Percentiles rank a stretch among this genome's conserved stretches.
Conservation (phyloP, 2,329 filamentous ascomycete species). For the Trichophyton schoenleinii region DNA sequence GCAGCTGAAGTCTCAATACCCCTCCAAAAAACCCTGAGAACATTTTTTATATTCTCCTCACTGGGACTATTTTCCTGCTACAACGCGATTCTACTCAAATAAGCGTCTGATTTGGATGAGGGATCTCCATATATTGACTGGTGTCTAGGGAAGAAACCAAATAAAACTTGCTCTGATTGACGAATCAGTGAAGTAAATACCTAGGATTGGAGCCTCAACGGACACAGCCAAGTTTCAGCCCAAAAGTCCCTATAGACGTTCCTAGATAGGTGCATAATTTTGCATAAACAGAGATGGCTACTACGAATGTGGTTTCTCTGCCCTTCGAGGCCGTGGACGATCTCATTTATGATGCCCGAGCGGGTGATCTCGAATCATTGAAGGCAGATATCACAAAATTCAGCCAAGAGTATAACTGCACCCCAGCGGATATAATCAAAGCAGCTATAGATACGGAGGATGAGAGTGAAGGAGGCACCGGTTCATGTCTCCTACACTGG, state of each 20-base stretch:
- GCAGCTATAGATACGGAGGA: constrained; percentile 61
- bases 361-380: constrained; percentile 62
- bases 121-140: neutral
- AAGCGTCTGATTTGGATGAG: neutral
- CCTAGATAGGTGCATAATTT: neutral
- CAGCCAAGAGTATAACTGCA: constrained; percentile 47
- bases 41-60: neutral
- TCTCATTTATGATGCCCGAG: constrained; percentile 73
- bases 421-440: constrained; percentile 52
- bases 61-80: too few relatives aligned
- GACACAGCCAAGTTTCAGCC: too few relatives aligned
- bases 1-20: neutral
- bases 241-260: too few relatives aligned
- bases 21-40: neutral
- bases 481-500: constrained; percentile 59
- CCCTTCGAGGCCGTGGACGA: constrained; percentile 79
- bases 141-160: neutral
- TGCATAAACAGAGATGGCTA: neutral
- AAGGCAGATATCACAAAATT: constrained; percentile 47
- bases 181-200: too few relatives aligned
- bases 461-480: constrained; percentile 52
- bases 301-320: constrained; percentile 28
- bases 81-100: neutral
- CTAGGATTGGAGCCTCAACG: too few relatives aligned
- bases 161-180: too few relatives aligned